Percentiles rank a stretch among this genome's conserved stretches.
These are phyloP conservation scores for Coprinellus aureogranulatus DNA, from an alignment of 768 basidiomycete genomes.

Conservation along the genomic window DNA sequence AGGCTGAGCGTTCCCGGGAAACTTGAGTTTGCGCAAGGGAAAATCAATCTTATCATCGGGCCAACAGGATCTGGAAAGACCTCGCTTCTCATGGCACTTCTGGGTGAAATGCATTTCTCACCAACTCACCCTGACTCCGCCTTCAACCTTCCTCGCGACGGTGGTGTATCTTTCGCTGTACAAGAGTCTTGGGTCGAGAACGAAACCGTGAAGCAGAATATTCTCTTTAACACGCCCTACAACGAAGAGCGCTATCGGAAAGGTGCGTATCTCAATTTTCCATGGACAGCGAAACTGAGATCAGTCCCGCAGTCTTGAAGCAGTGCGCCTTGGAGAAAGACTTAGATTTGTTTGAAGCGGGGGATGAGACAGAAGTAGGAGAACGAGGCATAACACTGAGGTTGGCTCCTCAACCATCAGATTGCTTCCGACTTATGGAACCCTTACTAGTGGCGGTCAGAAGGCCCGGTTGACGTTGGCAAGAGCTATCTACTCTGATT, in stretches of 20 bases:
- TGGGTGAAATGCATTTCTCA: slow-evolving; percentile 68
- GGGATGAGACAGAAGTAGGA: slow-evolving; percentile 67
- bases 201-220: slow-evolving; percentile 77
- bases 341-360: slow-evolving; percentile 63
- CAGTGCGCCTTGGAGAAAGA: slow-evolving; percentile 76
- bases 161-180: slow-evolving; percentile 75
- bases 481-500: slow-evolving; percentile 47
- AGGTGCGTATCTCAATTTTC: slow-evolving; percentile 14
- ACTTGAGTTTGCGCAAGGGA: slow-evolving; percentile 49
- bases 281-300: background rate
- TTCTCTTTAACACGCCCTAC: slow-evolving; percentile 74
- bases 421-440: background rate
- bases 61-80: slow-evolving; percentile 62
- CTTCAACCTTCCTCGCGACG: slow-evolving; percentile 65
- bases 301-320: slow-evolving; percentile 43
- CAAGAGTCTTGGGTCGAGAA: slow-evolving; percentile 88
- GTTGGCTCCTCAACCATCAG: slow-evolving; percentile 3
- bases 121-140: slow-evolving; percentile 52
- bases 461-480: slow-evolving; percentile 43
- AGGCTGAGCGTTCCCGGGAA: slow-evolving; percentile 52
- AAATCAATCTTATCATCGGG: slow-evolving; percentile 59
- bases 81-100: slow-evolving; percentile 58
- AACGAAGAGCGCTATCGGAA: slow-evolving; percentile 77
- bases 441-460: slow-evolving; percentile 39
- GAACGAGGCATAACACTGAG: slow-evolving; percentile 63